Evolutionary conservation across 2,329 filamentous ascomycete species (phyloP).

Genomic region (Aspergillus japonicus): DNA sequence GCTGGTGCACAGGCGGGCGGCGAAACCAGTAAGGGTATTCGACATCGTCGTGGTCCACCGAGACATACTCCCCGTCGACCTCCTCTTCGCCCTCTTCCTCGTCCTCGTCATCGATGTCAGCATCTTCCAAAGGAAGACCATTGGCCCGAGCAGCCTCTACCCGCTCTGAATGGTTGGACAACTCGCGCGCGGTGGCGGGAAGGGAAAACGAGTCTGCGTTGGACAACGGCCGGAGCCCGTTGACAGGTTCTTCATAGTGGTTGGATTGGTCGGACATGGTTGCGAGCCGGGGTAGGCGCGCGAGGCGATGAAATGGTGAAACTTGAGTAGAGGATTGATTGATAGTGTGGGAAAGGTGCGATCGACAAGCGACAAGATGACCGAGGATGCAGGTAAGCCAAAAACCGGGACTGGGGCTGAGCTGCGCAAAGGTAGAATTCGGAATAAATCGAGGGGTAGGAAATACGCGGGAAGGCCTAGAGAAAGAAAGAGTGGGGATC

Average conservation of each 20-base stretch:
- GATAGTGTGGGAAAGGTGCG: background rate
- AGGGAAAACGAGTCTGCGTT: constrained; percentile 31
- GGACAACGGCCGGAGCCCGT: constrained; percentile 32
- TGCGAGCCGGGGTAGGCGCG: background rate
- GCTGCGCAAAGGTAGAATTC: background rate
- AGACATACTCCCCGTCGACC: constrained; percentile 43
- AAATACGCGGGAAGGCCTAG: constrained; percentile 11
- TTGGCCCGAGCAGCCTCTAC: constrained; percentile 29
- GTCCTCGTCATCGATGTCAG: constrained; percentile 17
- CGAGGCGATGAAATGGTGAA: background rate
- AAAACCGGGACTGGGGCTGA: background rate
- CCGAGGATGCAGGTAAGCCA: background rate
- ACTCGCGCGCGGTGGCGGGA: constrained; percentile 27
- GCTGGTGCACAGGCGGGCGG: constrained; percentile 38
- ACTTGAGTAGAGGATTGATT: constrained; percentile 8
- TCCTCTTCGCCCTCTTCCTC: constrained; percentile 35
- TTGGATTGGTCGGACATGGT: constrained; percentile 32
- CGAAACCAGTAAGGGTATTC: constrained; percentile 45
- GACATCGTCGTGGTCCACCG: constrained; percentile 43
- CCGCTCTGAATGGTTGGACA: constrained; percentile 30
- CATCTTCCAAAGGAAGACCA: constrained; percentile 32
- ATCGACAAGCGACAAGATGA: constrained; percentile 6
- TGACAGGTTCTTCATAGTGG: constrained; percentile 30
- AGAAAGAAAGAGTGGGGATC: constrained; percentile 13
- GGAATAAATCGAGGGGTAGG: constrained; percentile 6